A percentile compares a stretch with the other conserved stretches of the same genome.
These are phyloP conservation scores for cucumber (Cucumis sativus) DNA, from an alignment of 306 rosid genomes.

Conservation along the genomic window Cucumber_9930_V3 NC_026660.2:22675001-22675500, in stretches of 20 bases:
- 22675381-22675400: neutral
- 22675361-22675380: neutral
- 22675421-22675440: neutral
- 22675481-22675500: constrained; percentile 1
- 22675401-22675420: neutral
- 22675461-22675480: constrained; percentile 6
- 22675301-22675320: constrained; percentile 2
- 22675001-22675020: neutral
- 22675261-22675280: neutral
- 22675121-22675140: neutral
- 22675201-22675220: neutral
- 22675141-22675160: neutral
- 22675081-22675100: neutral
- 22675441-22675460: neutral
- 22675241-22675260: neutral
- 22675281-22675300: neutral
- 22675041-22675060: no score
- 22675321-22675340: neutral
- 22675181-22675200: neutral
- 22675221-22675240: neutral
- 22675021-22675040: no score
- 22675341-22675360: neutral
- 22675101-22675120: neutral
- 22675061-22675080: neutral
- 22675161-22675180: neutral